These are phyloP conservation scores for Climacium dendroides DNA, from an alignment of 225 moss, liverwort and hornwort species.

Conservation along the genomic window DNA sequence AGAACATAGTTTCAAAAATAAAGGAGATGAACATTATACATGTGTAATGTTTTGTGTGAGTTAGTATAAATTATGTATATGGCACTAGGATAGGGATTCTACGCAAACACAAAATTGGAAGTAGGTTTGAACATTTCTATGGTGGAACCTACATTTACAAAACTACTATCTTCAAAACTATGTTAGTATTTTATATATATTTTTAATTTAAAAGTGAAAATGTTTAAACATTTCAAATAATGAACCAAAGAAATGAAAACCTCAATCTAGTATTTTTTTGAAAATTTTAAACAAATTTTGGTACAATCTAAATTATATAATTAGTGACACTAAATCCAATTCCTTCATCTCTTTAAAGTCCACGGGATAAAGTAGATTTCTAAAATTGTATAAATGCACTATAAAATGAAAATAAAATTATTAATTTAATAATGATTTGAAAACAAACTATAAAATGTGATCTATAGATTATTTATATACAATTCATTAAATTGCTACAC, in stretches of 20 bases:
- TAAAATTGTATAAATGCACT: background rate
- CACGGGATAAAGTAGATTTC: background rate
- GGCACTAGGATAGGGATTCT: too few relatives aligned
- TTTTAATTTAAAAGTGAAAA: background rate
- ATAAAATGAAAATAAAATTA: too few relatives aligned
- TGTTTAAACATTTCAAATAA: background rate
- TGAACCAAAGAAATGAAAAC: background rate
- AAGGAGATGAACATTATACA: background rate
- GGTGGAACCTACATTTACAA: accelerated
- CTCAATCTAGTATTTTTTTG: accelerated
- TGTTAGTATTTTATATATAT: too few relatives aligned
- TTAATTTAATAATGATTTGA: background rate
- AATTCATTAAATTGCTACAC: background rate
- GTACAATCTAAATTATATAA: background rate
- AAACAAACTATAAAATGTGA: background rate
- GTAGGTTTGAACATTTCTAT: background rate
- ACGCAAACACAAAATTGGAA: background rate
- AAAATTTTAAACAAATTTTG: accelerated
- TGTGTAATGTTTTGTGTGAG: too few relatives aligned
- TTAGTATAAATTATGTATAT: background rate
- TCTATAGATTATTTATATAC: background rate
- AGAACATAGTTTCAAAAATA: background rate
- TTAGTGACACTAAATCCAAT: background rate
- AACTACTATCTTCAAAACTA: background rate
- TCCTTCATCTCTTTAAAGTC: accelerated